Evolutionary conservation across 1,284 basidiomycete genomes (phyloP).

Genomic region (Exobasidium cylindrosporum): DNA sequence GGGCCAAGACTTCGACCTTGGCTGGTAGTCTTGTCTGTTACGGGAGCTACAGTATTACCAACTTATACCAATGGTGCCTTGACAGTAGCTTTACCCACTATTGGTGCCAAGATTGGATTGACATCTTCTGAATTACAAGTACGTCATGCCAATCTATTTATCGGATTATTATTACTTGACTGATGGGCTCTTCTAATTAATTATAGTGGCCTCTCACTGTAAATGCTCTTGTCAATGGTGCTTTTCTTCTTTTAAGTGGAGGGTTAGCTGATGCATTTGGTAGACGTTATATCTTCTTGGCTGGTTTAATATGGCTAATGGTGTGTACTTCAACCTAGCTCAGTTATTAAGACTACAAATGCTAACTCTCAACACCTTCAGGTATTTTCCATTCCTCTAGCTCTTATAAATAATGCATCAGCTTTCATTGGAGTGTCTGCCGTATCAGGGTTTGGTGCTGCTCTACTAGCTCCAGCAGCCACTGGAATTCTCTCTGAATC

Average conservation of each 20-base stretch:
- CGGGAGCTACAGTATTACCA: constrained; percentile 42
- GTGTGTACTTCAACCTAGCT: too few species aligned
- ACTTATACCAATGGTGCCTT: constrained; percentile 57
- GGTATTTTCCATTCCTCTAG: constrained; percentile 45
- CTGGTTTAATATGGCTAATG: constrained; percentile 42
- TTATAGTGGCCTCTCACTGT: constrained; percentile 69
- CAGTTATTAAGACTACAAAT: background rate
- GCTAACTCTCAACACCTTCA: constrained; percentile 26
- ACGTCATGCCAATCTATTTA: too few species aligned
- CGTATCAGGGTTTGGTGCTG: constrained; percentile 33
- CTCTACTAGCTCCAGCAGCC: constrained; percentile 30
- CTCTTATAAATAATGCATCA: constrained; percentile 49
- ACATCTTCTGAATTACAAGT: constrained; percentile 58
- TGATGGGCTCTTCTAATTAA: too few species aligned
- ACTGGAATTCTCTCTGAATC: constrained; percentile 50
- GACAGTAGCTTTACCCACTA: constrained; percentile 66
- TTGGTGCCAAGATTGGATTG: constrained; percentile 62
- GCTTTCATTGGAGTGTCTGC: constrained; percentile 50
- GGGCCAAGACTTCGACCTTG: constrained; percentile 3
- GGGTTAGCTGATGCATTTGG: constrained; percentile 58
- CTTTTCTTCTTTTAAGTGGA: constrained; percentile 59
- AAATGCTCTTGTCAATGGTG: constrained; percentile 64
- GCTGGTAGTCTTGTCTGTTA: constrained; percentile 30
- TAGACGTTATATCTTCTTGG: constrained; percentile 59
- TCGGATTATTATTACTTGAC: too few species aligned